These are phyloP conservation scores for Melaleuca alternifolia DNA, from an alignment of 345 rosid genomes.

Conservation along the genomic window DNA sequence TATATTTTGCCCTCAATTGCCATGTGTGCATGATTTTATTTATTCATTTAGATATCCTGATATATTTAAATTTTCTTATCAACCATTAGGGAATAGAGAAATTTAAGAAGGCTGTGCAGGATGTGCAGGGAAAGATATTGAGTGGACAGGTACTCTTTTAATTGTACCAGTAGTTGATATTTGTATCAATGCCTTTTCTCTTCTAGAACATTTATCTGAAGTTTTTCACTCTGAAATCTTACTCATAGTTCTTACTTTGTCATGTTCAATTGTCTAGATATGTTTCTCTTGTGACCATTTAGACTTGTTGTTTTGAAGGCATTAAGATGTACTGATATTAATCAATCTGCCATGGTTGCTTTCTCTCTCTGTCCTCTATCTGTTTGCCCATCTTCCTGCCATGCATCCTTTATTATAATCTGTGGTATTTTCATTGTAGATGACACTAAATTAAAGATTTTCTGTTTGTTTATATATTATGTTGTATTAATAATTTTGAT, in stretches of 20 bases:
- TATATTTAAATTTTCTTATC: background rate
- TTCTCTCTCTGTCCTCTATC: background rate
- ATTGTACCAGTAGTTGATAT: background rate
- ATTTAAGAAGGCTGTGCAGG: slow-evolving; percentile 84
- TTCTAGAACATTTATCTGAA: background rate
- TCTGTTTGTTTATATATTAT: background rate
- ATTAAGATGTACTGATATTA: background rate
- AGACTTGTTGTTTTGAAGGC: background rate
- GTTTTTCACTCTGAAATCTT: background rate
- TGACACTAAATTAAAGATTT: background rate
- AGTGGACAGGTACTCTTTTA: slow-evolving; percentile 59
- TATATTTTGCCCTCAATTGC: background rate
- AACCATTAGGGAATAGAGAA: slow-evolving; percentile 78
- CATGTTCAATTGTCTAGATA: background rate
- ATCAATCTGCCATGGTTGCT: background rate
- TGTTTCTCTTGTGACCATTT: background rate
- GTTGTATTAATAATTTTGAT: background rate
- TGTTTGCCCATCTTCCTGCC: background rate
- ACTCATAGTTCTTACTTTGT: background rate
- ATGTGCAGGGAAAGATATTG: slow-evolving; percentile 58
- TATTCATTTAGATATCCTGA: background rate
- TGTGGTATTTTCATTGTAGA: background rate
- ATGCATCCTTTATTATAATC: background rate
- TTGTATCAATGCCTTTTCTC: background rate
- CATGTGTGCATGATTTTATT: background rate